phyloP scores from a whole-genome alignment of 2,329 filamentous ascomycete species.

The Orbilia ellipsospora region DNA sequence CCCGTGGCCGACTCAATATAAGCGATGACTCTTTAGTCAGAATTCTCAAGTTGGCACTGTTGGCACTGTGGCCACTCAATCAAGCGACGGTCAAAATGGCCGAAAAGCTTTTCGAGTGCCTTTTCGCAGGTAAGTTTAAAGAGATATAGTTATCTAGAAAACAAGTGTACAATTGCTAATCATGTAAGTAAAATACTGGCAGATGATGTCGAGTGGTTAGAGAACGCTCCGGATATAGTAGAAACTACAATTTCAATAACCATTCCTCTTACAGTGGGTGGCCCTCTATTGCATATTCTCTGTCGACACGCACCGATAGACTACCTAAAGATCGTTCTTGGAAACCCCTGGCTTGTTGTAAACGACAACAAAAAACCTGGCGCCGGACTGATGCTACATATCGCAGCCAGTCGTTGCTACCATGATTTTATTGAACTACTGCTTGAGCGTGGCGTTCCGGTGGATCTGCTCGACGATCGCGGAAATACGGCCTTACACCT shows the following conservation, averaged over 20 bases:
- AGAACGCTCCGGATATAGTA: no score
- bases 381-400: conserved; percentile 15
- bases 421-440: background rate
- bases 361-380: background rate
- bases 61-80: no score
- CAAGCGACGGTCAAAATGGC: no score
- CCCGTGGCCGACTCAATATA: conserved; percentile 5
- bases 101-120: background rate
- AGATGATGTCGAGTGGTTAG: conserved; percentile 9
- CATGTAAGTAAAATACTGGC: no score
- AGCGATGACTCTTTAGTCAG: background rate
- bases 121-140: conserved; percentile 9
- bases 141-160: background rate
- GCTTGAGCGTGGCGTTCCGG: conserved; percentile 2
- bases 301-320: background rate
- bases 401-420: conserved; percentile 5
- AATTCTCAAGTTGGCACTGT: no score
- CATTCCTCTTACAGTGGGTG: background rate
- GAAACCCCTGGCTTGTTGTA: conserved; percentile 33
- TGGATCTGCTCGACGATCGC: background rate
- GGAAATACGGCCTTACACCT: conserved; percentile 18
- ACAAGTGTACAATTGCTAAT: no score
- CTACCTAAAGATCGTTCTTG: conserved; percentile 15
- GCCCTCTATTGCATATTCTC: background rate
- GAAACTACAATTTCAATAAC: no score